Evolutionary conservation across 768 basidiomycete genomes (phyloP).

Genomic region (Naganishia randhawae): DNA sequence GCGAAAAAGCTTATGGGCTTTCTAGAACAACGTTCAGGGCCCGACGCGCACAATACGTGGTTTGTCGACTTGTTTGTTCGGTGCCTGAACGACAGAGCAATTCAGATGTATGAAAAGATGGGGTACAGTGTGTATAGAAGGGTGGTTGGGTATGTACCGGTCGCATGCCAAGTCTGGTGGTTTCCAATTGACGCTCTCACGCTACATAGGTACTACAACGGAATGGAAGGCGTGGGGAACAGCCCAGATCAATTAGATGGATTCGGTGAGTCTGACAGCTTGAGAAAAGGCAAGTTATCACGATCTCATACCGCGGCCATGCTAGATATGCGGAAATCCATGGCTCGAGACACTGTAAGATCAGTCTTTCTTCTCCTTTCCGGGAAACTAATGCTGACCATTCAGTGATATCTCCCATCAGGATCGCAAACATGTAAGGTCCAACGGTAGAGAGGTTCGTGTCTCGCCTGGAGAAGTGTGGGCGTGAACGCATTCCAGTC

Average conservation of each 20-base stretch:
- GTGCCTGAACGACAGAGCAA: conserved; percentile 76
- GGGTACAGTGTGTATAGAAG: conserved; percentile 89
- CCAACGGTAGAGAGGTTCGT: conserved; percentile 26
- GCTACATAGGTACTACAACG: conserved; percentile 59
- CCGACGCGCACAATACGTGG: conserved; percentile 56
- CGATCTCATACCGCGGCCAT: not conserved
- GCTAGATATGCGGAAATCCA: conserved; percentile 28
- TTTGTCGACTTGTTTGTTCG: conserved; percentile 96
- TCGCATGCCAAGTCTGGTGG: conserved; percentile 64
- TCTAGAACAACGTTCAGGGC: conserved; percentile 74
- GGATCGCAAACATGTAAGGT: conserved; percentile 28
- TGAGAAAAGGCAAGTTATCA: not conserved
- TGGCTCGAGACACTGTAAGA: conserved; percentile 27
- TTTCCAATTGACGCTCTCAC: conserved; percentile 66
- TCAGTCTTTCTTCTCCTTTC: not conserved
- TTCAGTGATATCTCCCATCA: not conserved
- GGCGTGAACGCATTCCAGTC: not conserved
- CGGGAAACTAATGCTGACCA: not conserved
- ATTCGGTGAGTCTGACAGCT: conserved; percentile 30
- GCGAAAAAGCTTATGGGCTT: conserved; percentile 80
- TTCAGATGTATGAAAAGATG: conserved; percentile 84
- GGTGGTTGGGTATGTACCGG: conserved; percentile 83
- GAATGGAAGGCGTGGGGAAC: conserved; percentile 44
- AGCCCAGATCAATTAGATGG: conserved; percentile 46
- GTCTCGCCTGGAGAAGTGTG: conserved; percentile 26